These are phyloP conservation scores for Effrenium voratum DNA, from an alignment of 73 alveolate species.

Conservation along the genomic window DNA sequence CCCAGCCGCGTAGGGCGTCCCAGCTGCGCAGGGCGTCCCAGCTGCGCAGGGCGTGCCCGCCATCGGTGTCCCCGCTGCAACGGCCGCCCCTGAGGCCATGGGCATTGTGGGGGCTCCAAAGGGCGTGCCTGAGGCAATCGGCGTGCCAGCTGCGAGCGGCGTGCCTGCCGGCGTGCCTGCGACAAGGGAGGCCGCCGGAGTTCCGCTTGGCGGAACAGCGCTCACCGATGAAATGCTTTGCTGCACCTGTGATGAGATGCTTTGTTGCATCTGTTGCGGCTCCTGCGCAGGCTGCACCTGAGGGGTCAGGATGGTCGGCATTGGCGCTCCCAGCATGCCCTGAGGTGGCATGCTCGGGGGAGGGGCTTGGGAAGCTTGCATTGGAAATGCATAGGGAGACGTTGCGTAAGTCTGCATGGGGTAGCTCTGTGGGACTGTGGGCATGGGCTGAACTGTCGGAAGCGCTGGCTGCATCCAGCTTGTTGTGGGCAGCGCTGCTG, in stretches of 20 bases:
- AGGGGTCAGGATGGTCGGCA: no score
- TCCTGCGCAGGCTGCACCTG: no score
- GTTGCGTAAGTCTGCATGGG: not conserved
- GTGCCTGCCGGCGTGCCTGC: no score
- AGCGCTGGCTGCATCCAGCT: slow-evolving; percentile 69
- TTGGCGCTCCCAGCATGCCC: no score
- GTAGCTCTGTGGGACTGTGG: not conserved
- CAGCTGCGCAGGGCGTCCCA: slow-evolving; percentile 13
- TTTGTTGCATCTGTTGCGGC: no score
- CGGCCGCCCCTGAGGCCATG: not conserved
- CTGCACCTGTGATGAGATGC: no score
- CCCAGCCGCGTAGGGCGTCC: not conserved
- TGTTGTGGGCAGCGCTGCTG: slow-evolving; percentile 37
- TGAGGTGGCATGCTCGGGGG: no score
- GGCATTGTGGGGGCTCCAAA: slow-evolving; percentile 19
- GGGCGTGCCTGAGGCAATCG: not conserved
- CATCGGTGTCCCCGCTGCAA: slow-evolving; percentile 11
- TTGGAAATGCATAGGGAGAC: not conserved
- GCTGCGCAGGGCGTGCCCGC: not conserved
- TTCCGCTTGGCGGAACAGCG: no score
- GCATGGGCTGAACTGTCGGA: not conserved
- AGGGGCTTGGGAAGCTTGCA: not conserved
- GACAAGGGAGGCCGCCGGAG: not conserved
- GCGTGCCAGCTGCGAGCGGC: not conserved
- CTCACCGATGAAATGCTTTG: no score